A percentile compares a stretch with the other conserved stretches of the same genome.
phyloP scores from a whole-genome alignment of 805 yeast species.

The Zygoascus bituminiphila region DNA sequence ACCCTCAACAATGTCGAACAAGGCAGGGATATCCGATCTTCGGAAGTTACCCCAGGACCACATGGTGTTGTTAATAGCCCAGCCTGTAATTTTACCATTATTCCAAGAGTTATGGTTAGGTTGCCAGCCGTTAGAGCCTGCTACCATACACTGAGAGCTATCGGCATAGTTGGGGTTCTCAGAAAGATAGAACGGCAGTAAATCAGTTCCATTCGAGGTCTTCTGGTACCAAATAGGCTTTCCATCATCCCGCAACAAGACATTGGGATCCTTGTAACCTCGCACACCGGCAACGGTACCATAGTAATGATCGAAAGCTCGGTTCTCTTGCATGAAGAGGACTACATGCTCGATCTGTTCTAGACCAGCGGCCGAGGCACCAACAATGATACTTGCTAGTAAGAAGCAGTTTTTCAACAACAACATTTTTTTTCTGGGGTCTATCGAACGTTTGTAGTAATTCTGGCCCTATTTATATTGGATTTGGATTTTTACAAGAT shows the following conservation, averaged over 20 bases:
- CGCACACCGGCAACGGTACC: constrained; percentile 22
- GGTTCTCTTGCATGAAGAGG: constrained; percentile 20
- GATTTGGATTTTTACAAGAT: too few species aligned
- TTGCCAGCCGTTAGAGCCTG: constrained; percentile 24
- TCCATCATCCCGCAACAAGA: constrained; percentile 4
- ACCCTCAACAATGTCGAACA: constrained; percentile 21
- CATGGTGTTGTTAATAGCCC: constrained; percentile 22
- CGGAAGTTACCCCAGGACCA: constrained; percentile 19
- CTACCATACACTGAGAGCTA: constrained; percentile 19
- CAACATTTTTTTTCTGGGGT: too few species aligned
- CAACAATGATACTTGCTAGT: background rate
- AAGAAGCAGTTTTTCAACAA: too few species aligned
- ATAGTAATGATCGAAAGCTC: constrained; percentile 20
- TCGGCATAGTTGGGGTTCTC: constrained; percentile 15
- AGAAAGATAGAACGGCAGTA: constrained; percentile 20
- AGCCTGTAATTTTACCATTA: constrained; percentile 18
- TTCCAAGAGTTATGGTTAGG: constrained; percentile 22
- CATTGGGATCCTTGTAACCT: constrained; percentile 21
- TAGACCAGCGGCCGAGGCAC: constrained; percentile 3
- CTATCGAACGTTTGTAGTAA: too few species aligned
- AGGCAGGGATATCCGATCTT: constrained; percentile 20
- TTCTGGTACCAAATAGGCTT: constrained; percentile 15
- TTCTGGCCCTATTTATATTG: too few species aligned
- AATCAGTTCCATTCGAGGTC: constrained; percentile 3
- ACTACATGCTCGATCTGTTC: constrained; percentile 15